These are phyloP conservation scores for Oleoguttula mirabilis DNA, from an alignment of 495 filamentous ascomycete genomes.

Conservation along the genomic window DNA sequence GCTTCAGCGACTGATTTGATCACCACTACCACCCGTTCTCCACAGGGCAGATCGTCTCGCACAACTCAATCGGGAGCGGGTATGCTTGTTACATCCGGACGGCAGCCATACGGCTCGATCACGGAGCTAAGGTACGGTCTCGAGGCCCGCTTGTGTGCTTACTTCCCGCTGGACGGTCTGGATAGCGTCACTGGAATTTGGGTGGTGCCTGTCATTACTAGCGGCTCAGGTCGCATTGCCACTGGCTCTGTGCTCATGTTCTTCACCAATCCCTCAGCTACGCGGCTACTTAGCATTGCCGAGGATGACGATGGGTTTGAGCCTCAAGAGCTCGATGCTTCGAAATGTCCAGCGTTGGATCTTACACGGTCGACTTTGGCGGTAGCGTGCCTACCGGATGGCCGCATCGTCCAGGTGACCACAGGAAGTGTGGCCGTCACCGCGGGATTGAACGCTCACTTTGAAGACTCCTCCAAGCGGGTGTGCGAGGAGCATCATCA, in stretches of 20 bases:
- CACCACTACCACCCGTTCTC: conserved; percentile 24
- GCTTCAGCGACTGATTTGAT: conserved; percentile 57
- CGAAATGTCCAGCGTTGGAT: conserved; percentile 11
- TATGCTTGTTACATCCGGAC: conserved; percentile 26
- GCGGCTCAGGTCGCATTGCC: background rate
- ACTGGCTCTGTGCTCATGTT: conserved; percentile 9
- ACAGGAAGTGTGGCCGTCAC: conserved; percentile 7
- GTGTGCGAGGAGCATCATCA: background rate
- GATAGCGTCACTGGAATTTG: conserved; percentile 20
- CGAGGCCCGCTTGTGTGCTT: conserved; percentile 17
- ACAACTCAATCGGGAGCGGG: conserved; percentile 3
- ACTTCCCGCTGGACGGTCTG: conserved; percentile 1
- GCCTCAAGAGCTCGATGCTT: conserved; percentile 5
- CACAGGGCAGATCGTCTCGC: conserved; percentile 1
- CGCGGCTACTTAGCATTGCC: conserved; percentile 3
- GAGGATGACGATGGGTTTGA: conserved; percentile 14
- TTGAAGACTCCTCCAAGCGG: conserved; percentile 3
- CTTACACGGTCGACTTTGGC: conserved; percentile 19
- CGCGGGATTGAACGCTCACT: conserved; percentile 2
- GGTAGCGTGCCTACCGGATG: conserved; percentile 7
- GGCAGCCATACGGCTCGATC: conserved; percentile 25
- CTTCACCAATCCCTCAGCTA: conserved; percentile 12
- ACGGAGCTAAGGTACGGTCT: conserved; percentile 26
- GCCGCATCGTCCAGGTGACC: conserved; percentile 23
- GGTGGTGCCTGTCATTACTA: too few species aligned